These are phyloP conservation scores for Cnidoscolus chayamansa DNA, from an alignment of 441 rosid genomes.

Conservation along the genomic window DNA sequence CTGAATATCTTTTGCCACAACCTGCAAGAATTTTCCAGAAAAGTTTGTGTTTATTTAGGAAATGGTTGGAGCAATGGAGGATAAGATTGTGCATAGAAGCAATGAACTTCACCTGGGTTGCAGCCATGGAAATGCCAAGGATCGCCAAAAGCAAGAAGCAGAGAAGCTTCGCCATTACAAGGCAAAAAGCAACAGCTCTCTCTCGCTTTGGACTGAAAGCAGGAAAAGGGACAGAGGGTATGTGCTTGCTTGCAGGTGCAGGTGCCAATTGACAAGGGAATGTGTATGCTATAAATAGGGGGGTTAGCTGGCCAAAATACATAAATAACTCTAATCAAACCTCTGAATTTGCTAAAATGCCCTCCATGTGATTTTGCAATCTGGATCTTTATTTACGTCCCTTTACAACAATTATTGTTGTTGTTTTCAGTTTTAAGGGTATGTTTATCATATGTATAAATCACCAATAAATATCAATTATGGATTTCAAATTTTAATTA, in stretches of 20 bases:
- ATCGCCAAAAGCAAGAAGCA: slow-evolving; percentile 33
- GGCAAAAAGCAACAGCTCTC: slow-evolving; percentile 7
- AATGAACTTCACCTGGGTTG: slow-evolving; percentile 5
- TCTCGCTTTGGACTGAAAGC: neutral
- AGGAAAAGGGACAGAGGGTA: neutral
- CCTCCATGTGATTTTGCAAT: neutral
- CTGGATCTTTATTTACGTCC: neutral
- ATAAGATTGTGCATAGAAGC: neutral
- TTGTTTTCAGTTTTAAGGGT: too few species aligned
- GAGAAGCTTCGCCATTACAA: slow-evolving; percentile 29
- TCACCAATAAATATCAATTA: too few species aligned
- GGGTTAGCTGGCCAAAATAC: too few species aligned
- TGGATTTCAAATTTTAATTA: too few species aligned
- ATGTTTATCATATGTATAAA: too few species aligned
- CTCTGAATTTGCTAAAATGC: neutral
- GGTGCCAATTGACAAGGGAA: neutral
- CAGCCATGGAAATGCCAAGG: slow-evolving; percentile 33
- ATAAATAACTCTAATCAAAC: neutral
- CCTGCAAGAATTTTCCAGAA: slow-evolving; percentile 26
- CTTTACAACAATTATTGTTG: neutral
- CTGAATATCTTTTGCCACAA: slow-evolving; percentile 38
- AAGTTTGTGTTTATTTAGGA: neutral
- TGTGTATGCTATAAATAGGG: slow-evolving; percentile 27
- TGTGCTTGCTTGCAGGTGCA: slow-evolving; percentile 1
- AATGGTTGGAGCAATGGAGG: neutral